phyloP scores from a whole-genome alignment of 306 rosid species.

The Vigna nakashimae region DNA sequence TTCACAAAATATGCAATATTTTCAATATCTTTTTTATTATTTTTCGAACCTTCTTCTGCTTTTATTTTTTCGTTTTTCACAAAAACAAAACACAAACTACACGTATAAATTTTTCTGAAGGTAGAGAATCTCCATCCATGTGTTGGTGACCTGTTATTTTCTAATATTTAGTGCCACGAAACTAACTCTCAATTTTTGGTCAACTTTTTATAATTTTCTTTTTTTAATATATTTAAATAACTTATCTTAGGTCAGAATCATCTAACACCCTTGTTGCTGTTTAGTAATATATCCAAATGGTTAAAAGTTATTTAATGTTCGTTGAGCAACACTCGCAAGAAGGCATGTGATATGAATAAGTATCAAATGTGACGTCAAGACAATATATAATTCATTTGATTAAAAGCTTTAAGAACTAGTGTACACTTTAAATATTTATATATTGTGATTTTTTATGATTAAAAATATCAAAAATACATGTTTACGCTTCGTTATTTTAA shows the following conservation, averaged over 20 bases:
- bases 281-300: constrained; percentile 14
- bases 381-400: too few species aligned
- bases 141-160: not conserved
- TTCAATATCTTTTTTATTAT: constrained; percentile 10
- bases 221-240: not conserved
- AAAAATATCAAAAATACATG: too few species aligned
- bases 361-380: not conserved
- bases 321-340: not conserved
- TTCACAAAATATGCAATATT: constrained; percentile 14
- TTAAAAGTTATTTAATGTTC: not conserved
- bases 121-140: not conserved
- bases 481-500: too few species aligned
- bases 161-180: not conserved
- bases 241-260: not conserved
- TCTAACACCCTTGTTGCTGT: not conserved
- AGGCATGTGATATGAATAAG: not conserved
- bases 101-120: not conserved
- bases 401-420: too few species aligned
- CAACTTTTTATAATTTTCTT: not conserved
- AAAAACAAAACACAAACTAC: not conserved
- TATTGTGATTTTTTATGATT: too few species aligned
- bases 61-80: constrained; percentile 25
- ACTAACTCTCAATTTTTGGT: not conserved
- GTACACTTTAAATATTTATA: too few species aligned
- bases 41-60: constrained; percentile 25